Evolutionary conservation across 73 alveolate genomes (phyloP), one percentile per base, ranked within the genome.

Genomic region (Paramecium tetraurelia): DNA sequence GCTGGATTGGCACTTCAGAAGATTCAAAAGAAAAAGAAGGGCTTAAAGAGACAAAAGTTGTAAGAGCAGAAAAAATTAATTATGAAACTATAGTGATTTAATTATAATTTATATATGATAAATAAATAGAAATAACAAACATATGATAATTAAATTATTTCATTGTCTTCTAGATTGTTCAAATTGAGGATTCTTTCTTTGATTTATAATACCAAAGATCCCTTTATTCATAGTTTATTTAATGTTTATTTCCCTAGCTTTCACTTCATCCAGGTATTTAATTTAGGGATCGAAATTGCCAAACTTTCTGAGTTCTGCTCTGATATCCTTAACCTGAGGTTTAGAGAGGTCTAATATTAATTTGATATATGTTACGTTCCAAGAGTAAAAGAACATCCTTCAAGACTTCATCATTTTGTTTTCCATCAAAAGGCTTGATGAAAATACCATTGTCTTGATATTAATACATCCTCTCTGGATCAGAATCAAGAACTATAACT

Each of bases 281-380:
- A 83, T 86, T 53, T 95, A 93, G n/a, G 99, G 93, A 85, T 95
- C 96, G 46, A 86, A 94, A 57, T 93, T 86, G 7, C 99, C 99
- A 85, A 58, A 96, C 53, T 93, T 95, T 16, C 93, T 86, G 29
- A 96, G 57, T 77, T 96, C 98, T 57, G 93, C 59, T 93, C 98
- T 96, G 7, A 94, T 93, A 85, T 96, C 97, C 7, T 58, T 50
- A 7, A 93, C 93, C 22, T 93, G 80, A 59, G 84, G 90, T 87
- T 92, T 83, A 7, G 95, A 95, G 27, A 92, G 20, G 69, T 92
- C 86, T 72, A 12, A 16, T 33, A 0, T 36, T 33, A 35, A 4
- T 7, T 16, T 72, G n/a, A 33, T 14, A 31, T 31, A 12, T 0
- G 10, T 33, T 72, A 72, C 86, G 92, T 92, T 96, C 98, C 2